Conservation (phyloP, 345 rosid species). For the Anacardium occidentale region DNA sequence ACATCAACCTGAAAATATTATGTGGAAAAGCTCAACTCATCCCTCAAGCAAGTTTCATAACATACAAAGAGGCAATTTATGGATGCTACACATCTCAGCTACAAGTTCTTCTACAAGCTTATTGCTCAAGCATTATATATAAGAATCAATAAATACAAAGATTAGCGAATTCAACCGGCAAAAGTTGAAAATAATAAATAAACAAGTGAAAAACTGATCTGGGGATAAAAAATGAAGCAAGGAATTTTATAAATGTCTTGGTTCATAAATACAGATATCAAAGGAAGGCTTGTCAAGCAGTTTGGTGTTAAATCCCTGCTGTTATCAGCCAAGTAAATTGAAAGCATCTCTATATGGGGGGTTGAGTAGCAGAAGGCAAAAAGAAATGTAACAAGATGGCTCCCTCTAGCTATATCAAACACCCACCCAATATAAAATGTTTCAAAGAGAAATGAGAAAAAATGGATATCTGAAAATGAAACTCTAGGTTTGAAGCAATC, state of each 20-base stretch:
- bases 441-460: not conserved
- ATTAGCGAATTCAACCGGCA: not conserved
- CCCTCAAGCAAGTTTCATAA: not conserved
- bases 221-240: not conserved
- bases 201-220: not conserved
- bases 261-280: conserved; percentile 20
- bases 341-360: conserved; percentile 15
- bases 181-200: not conserved
- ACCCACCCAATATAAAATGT: not conserved
- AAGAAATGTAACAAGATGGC: not conserved
- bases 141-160: not conserved
- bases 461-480: conserved; percentile 4
- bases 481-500: conserved; percentile 27
- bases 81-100: conserved; percentile 11
- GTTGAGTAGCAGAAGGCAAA: not conserved
- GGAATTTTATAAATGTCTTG: conserved; percentile 12
- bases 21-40: conserved; percentile 33
- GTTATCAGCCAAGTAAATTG: conserved; percentile 6
- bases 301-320: conserved; percentile 10
- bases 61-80: conserved; percentile 7
- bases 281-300: conserved; percentile 9
- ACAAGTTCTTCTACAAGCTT: not conserved
- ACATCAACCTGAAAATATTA: not conserved
- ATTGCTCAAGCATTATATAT: not conserved
- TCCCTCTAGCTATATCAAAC: conserved; percentile 9